A percentile compares a stretch with the other conserved stretches of the same genome.
Conservation (phyloP, 2,329 filamentous ascomycete genomes). For the Ceratocystis eucalypticola region DNA sequence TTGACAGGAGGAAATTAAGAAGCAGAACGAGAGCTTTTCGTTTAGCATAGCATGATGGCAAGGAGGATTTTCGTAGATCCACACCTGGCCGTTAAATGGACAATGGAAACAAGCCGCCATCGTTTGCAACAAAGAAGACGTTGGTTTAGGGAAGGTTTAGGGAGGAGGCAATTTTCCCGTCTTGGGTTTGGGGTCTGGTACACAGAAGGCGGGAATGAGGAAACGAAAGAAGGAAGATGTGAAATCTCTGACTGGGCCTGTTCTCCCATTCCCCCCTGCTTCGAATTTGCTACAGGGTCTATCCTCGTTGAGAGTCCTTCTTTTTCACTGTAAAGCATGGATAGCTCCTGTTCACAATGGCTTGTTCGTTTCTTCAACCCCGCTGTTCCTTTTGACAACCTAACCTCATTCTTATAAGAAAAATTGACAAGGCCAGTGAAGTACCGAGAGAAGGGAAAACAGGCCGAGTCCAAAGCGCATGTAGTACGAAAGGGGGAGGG, state of each 20-base stretch:
- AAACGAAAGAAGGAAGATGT: background rate
- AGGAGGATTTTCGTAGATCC: background rate
- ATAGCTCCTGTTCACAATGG: background rate
- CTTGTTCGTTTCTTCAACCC: constrained; percentile 6
- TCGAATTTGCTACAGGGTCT: background rate
- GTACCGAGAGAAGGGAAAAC: background rate
- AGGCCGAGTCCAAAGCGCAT: background rate
- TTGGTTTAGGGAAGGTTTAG: background rate
- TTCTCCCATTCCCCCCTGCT: background rate
- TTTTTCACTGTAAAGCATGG: background rate
- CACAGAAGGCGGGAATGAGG: background rate
- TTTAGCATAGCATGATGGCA: too few species aligned
- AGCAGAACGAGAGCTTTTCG: background rate
- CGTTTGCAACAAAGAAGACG: constrained; percentile 20
- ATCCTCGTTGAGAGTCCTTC: background rate
- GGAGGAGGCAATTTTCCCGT: background rate
- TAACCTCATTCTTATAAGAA: constrained; percentile 2
- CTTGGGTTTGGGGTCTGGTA: constrained; percentile 17
- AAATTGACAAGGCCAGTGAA: background rate
- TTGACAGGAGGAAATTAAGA: background rate
- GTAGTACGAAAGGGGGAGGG: background rate
- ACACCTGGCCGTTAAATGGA: background rate
- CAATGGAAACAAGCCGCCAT: background rate
- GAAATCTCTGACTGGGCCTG: background rate
- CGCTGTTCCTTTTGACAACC: constrained; percentile 4